These are phyloP conservation scores for Termitomyces titanicus DNA, from an alignment of 768 basidiomycete species.

Conservation along the genomic window DNA sequence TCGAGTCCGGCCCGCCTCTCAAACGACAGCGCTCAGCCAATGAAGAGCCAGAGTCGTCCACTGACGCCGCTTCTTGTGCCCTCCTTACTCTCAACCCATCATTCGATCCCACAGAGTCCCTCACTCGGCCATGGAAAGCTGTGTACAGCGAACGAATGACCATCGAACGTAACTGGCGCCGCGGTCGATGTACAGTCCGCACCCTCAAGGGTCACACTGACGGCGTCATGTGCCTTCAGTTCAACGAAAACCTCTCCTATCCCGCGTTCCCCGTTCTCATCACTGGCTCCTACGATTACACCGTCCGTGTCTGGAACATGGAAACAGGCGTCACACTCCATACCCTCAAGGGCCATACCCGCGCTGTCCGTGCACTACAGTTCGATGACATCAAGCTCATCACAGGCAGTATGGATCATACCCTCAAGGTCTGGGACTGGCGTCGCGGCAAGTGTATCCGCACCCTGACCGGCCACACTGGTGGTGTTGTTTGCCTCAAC, in stretches of 20 bases:
- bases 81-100: slow-evolving; percentile 30
- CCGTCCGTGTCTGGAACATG: slow-evolving; percentile 93
- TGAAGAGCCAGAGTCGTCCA: slow-evolving; percentile 10
- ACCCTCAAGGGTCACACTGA: slow-evolving; percentile 92
- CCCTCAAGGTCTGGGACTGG: slow-evolving; percentile 97
- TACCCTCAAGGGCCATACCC: slow-evolving; percentile 84
- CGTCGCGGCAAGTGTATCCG: slow-evolving; percentile 83
- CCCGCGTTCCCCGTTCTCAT: slow-evolving; percentile 92
- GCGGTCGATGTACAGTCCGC: slow-evolving; percentile 82
- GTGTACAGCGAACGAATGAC: slow-evolving; percentile 97
- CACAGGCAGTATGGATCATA: slow-evolving; percentile 95
- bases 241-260: slow-evolving; percentile 78
- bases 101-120: slow-evolving; percentile 24
- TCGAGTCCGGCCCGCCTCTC: slow-evolving; percentile 29
- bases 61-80: slow-evolving; percentile 12
- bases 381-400: slow-evolving; percentile 95
- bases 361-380: slow-evolving; percentile 89
- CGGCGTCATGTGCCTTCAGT: slow-evolving; percentile 96
- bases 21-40: slow-evolving; percentile 50
- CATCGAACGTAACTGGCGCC: slow-evolving; percentile 96
- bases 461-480: slow-evolving; percentile 86
- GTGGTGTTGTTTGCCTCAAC: slow-evolving; percentile 86
- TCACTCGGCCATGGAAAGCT: slow-evolving; percentile 95
- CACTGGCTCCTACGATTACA: slow-evolving; percentile 96
- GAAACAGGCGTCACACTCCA: slow-evolving; percentile 85